Base-by-base conservation (phyloP, 306 rosid species). In the Glycine soja region DNA sequence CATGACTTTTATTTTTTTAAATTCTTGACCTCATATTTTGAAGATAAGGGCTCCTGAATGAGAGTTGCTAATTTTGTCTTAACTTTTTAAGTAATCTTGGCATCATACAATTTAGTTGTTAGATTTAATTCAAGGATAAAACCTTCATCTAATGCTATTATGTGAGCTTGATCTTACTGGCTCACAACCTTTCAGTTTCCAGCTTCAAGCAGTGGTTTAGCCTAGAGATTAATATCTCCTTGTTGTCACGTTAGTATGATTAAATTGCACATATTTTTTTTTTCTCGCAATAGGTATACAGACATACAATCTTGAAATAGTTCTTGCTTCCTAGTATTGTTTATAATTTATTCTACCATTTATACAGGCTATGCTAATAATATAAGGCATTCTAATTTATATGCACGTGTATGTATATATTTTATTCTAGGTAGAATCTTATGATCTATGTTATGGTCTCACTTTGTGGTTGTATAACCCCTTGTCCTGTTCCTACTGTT, bases 171-270 rank as follows among this genome's bases (percentile, higher is more conserved):
- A 82, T 85, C 74, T 77, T 73, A n/a, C 83, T 82, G 84, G 58
- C 64, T 40, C 14, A 15, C 67, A 78, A 67, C 19, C 34, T 86
- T 91, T 84, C 91, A 95, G 99, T 74, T 75, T 81, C 83, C 98
- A 16, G 83, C 59, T 61, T 87, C 91, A 89, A 85, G 78, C 84
- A 81, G 82, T 75, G 96, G 97, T 52, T 11, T 95, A 46, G 92
- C 96, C 0, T 93, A 93, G 81, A 89, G 84, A 81, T 75, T 95
- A 80, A 34, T 95, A 70, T 73, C 93, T 72, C 75, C 92, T 43
- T 95, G 99, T 77, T 95, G 99, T 80, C 87, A 84, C 98, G 99
- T 95, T 66, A 79, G 92, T 78, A 80, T 79, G 50, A 73, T 61
- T 46, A 65, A 40, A 69, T 81, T 45, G 2, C 45, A 65, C 36